Evolutionary conservation across 139 green algal genomes (phyloP).

Genomic region (Klebsormidium nitens): DNA sequence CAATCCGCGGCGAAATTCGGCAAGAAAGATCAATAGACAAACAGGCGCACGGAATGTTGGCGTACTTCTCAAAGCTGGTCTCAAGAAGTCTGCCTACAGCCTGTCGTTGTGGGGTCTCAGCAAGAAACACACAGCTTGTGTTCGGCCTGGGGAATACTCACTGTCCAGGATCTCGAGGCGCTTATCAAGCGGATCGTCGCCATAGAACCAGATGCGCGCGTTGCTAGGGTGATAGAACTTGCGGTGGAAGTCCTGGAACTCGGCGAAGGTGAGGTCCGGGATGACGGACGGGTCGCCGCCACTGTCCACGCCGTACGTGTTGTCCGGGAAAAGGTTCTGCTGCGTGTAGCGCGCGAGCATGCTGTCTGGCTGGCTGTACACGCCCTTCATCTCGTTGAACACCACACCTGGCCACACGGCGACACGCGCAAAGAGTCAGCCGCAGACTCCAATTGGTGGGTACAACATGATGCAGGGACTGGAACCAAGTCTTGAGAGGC

Average conservation of each 20-base stretch:
- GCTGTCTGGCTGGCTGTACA: constrained; percentile 93
- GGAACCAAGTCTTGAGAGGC: no score
- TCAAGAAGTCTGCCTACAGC: no score
- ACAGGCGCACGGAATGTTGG: background rate
- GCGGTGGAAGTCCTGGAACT: constrained; percentile 92
- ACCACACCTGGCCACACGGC: constrained; percentile 78
- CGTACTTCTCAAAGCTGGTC: background rate
- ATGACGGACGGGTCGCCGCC: constrained; percentile 89
- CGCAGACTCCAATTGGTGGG: no score
- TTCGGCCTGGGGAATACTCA: no score
- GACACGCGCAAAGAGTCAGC: no score
- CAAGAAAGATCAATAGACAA: no score
- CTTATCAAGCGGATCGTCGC: constrained; percentile 83
- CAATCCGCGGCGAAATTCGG: no score
- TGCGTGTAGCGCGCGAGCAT: constrained; percentile 74
- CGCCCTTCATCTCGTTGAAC: constrained; percentile 99
- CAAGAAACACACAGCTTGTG: no score
- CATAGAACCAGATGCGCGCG: constrained; percentile 96
- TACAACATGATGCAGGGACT: no score
- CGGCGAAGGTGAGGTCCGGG: constrained; percentile 85
- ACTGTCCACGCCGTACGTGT: constrained; percentile 77
- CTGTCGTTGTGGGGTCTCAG: no score
- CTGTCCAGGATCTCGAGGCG: constrained; percentile 70
- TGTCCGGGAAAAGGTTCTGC: constrained; percentile 54
- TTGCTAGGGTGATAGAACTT: constrained; percentile 96